These are phyloP conservation scores for Nicotiana paniculata DNA, from an alignment of 257 asterid species.

Conservation along the genomic window DNA sequence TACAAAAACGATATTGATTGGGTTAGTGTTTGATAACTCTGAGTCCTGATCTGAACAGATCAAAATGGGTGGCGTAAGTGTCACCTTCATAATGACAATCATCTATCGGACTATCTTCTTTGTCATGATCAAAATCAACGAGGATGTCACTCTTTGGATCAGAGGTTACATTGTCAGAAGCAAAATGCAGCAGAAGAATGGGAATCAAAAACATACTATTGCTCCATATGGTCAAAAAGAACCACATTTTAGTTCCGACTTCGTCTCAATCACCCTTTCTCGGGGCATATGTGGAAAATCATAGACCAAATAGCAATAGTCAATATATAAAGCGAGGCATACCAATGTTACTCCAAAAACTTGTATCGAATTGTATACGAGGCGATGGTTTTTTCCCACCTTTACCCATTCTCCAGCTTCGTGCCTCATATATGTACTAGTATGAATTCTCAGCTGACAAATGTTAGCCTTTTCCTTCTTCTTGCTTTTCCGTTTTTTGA, in stretches of 20 bases:
- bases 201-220: slow-evolving; percentile 43
- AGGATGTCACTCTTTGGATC: slow-evolving; percentile 91
- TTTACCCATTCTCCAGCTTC: neutral
- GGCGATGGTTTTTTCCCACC: neutral
- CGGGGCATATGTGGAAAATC: slow-evolving; percentile 30
- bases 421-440: neutral
- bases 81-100: slow-evolving; percentile 70
- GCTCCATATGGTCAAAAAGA: slow-evolving; percentile 39
- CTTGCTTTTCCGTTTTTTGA: too few species aligned
- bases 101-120: slow-evolving; percentile 75
- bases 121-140: slow-evolving; percentile 75
- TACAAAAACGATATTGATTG: too few species aligned
- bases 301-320: slow-evolving; percentile 16
- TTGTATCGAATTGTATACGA: neutral
- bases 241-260: too few species aligned
- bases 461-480: neutral
- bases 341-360: neutral
- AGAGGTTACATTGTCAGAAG: slow-evolving; percentile 81
- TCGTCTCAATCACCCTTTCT: slow-evolving; percentile 68
- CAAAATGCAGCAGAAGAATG: slow-evolving; percentile 59
- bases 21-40: too few species aligned
- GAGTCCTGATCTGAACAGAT: slow-evolving; percentile 39
- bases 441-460: neutral
- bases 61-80: slow-evolving; percentile 82
- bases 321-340: neutral